A percentile compares a stretch with the other conserved stretches of the same genome.
Evolutionary conservation across 441 rosid genomes (phyloP).

Genomic region (Flueggea neowawraea): DNA sequence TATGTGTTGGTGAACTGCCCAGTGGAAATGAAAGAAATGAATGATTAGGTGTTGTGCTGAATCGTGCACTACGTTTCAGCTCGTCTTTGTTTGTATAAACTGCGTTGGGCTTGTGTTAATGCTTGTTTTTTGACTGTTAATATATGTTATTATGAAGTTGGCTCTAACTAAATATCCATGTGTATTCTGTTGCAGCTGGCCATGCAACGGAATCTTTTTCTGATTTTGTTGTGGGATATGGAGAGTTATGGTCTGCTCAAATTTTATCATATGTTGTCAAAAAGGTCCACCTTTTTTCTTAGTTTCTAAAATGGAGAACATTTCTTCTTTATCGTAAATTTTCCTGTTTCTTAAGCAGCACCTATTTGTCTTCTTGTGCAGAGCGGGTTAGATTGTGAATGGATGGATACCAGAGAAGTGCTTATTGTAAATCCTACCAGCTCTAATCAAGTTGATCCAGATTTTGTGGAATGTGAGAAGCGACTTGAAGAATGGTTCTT

Average conservation of each 20-base stretch:
- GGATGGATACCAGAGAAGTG: slow-evolving; percentile 99
- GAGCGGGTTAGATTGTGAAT: slow-evolving; percentile 73
- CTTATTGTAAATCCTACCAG: slow-evolving; percentile 80
- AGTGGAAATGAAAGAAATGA: no score
- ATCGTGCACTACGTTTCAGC: not conserved
- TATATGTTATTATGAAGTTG: not conserved
- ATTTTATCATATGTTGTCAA: slow-evolving; percentile 76
- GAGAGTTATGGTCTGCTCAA: slow-evolving; percentile 99
- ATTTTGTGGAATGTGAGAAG: slow-evolving; percentile 69
- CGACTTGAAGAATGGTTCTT: slow-evolving; percentile 88
- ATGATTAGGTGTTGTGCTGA: no score
- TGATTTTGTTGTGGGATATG: slow-evolving; percentile 94
- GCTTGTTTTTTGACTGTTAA: not conserved
- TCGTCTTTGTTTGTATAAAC: not conserved
- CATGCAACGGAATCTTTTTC: slow-evolving; percentile 96
- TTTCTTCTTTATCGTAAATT: not conserved
- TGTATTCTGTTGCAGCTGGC: slow-evolving; percentile 63
- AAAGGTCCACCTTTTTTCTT: slow-evolving; percentile 46
- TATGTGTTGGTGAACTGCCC: no score
- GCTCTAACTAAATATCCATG: slow-evolving; percentile 7
- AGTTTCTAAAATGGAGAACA: slow-evolving; percentile 1
- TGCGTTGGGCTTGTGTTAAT: not conserved
- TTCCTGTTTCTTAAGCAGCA: slow-evolving; percentile 9
- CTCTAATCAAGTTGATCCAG: slow-evolving; percentile 95
- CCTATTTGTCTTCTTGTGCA: slow-evolving; percentile 25